phyloP scores from a whole-genome alignment of 257 asterid species.

The Fraxinus americana region DNA sequence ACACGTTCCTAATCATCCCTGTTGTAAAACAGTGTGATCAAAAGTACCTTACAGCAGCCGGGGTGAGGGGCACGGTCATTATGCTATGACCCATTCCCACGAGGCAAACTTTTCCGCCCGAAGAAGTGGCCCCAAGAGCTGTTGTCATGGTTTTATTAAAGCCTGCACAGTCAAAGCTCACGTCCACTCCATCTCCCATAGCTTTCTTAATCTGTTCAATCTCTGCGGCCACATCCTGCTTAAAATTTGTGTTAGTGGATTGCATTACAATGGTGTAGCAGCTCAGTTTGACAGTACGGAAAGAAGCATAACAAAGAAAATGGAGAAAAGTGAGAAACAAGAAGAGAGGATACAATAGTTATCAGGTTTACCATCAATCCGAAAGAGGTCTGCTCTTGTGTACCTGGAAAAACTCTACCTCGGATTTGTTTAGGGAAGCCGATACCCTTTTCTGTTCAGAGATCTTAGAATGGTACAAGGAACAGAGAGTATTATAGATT shows the following conservation, averaged over 20 bases:
- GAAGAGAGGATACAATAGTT: too few relatives aligned
- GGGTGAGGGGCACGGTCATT: constrained; percentile 83
- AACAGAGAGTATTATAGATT: too few relatives aligned
- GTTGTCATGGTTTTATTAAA: constrained; percentile 84
- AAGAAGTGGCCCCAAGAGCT: constrained; percentile 69
- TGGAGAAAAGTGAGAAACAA: too few relatives aligned
- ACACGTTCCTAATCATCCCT: too few relatives aligned
- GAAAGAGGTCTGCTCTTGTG: too few relatives aligned
- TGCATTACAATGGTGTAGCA: not conserved
- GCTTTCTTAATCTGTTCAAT: constrained; percentile 60
- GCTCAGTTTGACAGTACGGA: not conserved
- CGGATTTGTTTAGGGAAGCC: too few relatives aligned
- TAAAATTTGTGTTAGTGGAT: not conserved
- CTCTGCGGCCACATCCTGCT: constrained; percentile 70
- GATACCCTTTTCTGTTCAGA: too few relatives aligned
- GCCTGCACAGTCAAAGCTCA: constrained; percentile 86
- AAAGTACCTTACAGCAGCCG: constrained; percentile 83
- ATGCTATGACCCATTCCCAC: constrained; percentile 78
- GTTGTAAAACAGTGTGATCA: not conserved
- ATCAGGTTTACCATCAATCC: too few relatives aligned
- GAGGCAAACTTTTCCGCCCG: constrained; percentile 92
- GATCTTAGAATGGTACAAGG: too few relatives aligned
- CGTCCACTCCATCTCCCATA: constrained; percentile 55
- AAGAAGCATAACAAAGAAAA: too few relatives aligned
- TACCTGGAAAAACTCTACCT: too few relatives aligned